phyloP scores from a whole-genome alignment of 305 asterid genomes.

The Fraxinus platypoda region DNA sequence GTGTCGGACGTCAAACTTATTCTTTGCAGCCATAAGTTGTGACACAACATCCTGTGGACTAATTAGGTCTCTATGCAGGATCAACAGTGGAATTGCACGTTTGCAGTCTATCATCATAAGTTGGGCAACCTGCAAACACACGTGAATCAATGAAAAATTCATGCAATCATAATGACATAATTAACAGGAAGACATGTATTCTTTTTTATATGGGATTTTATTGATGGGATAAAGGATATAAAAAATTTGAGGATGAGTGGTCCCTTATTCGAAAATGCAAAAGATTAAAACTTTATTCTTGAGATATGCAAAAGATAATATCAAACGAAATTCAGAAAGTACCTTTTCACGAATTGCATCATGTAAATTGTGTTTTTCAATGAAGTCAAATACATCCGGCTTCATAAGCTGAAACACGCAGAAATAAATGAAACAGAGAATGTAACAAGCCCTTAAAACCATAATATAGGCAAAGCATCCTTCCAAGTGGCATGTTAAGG shows the following conservation, averaged over 20 bases:
- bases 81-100: constrained; percentile 72
- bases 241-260: constrained; percentile 1
- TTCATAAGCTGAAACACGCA: constrained; percentile 73
- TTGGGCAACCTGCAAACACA: constrained; percentile 73
- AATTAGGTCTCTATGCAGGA: constrained; percentile 65
- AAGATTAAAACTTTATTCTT: constrained; percentile 16
- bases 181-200: not conserved
- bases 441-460: constrained; percentile 18
- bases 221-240: not conserved
- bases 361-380: constrained; percentile 86
- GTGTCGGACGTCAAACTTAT: constrained; percentile 50
- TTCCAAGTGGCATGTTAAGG: constrained; percentile 11
- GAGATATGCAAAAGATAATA: constrained; percentile 8
- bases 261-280: not conserved
- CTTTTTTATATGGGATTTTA: not conserved
- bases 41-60: constrained; percentile 85
- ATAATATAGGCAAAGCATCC: constrained; percentile 18
- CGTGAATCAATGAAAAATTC: constrained; percentile 19
- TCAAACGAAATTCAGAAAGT: constrained; percentile 15
- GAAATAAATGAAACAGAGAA: constrained; percentile 23
- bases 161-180: not conserved
- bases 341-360: constrained; percentile 87
- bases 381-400: constrained; percentile 86
- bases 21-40: constrained; percentile 67
- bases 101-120: constrained; percentile 90